Percentiles rank a stretch among this genome's conserved stretches.
These are phyloP conservation scores for Ceratocystis albifundus DNA, from an alignment of 2,329 filamentous ascomycete species.

Conservation along the genomic window DNA sequence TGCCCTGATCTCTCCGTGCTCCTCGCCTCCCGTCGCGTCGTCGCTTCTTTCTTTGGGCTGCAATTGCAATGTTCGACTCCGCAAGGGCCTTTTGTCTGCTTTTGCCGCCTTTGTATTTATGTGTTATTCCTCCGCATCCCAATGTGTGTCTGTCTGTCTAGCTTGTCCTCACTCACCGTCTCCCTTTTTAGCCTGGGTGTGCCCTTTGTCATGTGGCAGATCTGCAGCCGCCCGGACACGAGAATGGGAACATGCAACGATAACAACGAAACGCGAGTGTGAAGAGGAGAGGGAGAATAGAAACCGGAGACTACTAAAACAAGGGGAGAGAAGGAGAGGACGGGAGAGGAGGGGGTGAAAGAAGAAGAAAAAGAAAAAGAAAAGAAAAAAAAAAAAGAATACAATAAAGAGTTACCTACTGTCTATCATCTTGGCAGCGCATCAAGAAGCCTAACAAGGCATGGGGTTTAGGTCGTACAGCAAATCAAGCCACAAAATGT, in stretches of 20 bases:
- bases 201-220: constrained; percentile 2
- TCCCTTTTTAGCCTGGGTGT: background rate
- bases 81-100: constrained; percentile 1
- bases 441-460: no score
- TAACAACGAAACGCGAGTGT: background rate
- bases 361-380: background rate
- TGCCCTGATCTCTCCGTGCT: no score
- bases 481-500: background rate
- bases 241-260: constrained; percentile 5
- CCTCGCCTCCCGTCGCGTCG: constrained; percentile 12
- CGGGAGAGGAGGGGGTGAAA: no score
- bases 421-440: background rate
- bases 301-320: background rate
- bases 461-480: background rate
- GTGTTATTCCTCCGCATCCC: background rate
- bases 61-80: constrained; percentile 11
- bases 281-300: background rate
- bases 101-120: constrained; percentile 18
- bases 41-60: constrained; percentile 12
- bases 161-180: background rate
- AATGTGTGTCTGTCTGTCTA: background rate
- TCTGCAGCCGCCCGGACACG: constrained; percentile 12
- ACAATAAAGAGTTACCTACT: background rate
- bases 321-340: no score
- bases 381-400: background rate